Percentiles rank a stretch among this genome's conserved stretches.
Evolutionary conservation across 345 rosid species (phyloP).

Genomic region (Punica granatum): DNA sequence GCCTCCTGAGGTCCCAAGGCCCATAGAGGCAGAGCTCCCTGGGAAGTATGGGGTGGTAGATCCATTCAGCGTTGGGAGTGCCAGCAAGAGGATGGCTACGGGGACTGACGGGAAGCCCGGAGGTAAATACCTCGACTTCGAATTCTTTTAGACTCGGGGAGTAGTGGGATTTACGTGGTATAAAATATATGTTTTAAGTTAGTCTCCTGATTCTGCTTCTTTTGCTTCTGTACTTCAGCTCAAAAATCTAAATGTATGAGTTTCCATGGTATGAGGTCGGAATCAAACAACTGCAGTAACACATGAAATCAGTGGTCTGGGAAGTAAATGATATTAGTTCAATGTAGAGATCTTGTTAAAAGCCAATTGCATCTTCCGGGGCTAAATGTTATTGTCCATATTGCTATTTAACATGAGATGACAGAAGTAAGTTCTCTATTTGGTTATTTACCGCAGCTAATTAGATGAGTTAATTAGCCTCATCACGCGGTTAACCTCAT

Average conservation of each 20-base stretch:
- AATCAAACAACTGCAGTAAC: not conserved
- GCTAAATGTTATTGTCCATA: not conserved
- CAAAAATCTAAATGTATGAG: not conserved
- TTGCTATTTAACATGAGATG: not conserved
- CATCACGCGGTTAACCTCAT: too few relatives aligned
- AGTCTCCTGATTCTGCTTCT: not conserved
- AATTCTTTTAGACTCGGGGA: conserved; percentile 57
- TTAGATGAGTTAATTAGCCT: too few relatives aligned
- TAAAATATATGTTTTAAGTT: conserved; percentile 4
- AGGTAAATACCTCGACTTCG: conserved; percentile 93
- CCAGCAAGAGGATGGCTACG: conserved; percentile 51
- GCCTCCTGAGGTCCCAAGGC: conserved; percentile 93
- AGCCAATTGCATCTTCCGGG: not conserved
- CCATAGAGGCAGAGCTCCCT: conserved; percentile 56
- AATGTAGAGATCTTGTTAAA: not conserved
- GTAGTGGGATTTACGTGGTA: conserved; percentile 15
- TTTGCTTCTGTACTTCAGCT: conserved; percentile 1
- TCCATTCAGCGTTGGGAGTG: conserved; percentile 60
- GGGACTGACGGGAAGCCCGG: conserved; percentile 63
- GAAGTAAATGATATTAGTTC: not conserved
- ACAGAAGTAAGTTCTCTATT: too few relatives aligned
- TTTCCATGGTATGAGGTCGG: not conserved
- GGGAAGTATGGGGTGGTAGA: conserved; percentile 55
- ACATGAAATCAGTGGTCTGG: not conserved
- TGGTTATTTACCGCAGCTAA: too few relatives aligned